phyloP scores from a whole-genome alignment of 1,284 basidiomycete species.

The Ustilago hordei region DNA sequence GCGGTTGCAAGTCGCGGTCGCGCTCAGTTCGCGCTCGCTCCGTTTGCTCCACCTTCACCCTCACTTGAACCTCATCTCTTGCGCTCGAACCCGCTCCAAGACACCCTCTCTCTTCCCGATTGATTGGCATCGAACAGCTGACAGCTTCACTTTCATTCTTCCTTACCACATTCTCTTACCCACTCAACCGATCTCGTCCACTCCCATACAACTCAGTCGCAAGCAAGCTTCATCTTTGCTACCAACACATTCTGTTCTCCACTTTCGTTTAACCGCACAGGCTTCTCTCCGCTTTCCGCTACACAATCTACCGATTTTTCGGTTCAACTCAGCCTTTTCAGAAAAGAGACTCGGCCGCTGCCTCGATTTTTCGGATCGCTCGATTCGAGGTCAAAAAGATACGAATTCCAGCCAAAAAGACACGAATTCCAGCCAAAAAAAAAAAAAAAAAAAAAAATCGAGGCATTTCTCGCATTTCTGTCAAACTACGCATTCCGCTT shows the following conservation, averaged over 20 bases:
- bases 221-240: not conserved
- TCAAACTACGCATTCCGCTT: constrained; percentile 29
- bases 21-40: constrained; percentile 19
- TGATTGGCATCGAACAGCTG: not conserved
- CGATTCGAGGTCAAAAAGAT: not conserved
- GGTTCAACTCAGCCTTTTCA: constrained; percentile 7
- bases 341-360: constrained; percentile 10
- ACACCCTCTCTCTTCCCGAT: not conserved
- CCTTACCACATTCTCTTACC: constrained; percentile 14
- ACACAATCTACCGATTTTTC: not conserved
- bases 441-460: constrained; percentile 3
- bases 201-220: not conserved
- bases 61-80: constrained; percentile 7
- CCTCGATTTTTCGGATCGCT: not conserved
- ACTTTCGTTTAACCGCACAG: not conserved
- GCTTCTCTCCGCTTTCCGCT: not conserved
- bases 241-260: constrained; percentile 4
- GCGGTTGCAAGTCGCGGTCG: constrained; percentile 21
- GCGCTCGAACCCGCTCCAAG: not conserved
- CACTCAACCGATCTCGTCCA: not conserved
- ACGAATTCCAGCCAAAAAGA: not conserved
- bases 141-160: constrained; percentile 1
- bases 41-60: constrained; percentile 11
- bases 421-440: not conserved
- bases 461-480: constrained; percentile 17